Evolutionary conservation across 2,329 filamentous ascomycete genomes (phyloP).

Genomic region (Epichloe amarillans): DNA sequence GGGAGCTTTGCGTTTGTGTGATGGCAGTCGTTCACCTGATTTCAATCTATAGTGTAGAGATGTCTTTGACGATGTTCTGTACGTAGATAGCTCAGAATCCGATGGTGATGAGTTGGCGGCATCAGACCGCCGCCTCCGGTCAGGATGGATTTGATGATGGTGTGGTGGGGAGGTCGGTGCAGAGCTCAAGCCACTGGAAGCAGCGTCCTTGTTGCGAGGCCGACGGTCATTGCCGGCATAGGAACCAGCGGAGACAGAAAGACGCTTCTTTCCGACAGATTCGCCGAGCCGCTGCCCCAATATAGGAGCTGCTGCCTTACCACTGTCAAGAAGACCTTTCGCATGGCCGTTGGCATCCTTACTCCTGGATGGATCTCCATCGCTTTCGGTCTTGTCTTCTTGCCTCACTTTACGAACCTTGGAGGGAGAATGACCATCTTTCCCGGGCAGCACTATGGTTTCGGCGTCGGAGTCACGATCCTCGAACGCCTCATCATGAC

Average conservation of each 20-base stretch:
- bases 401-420: slow-evolving; percentile 52
- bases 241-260: slow-evolving; percentile 15
- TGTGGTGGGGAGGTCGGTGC: slow-evolving; percentile 41
- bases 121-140: slow-evolving; percentile 21
- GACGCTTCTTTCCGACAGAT: slow-evolving; percentile 37
- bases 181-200: slow-evolving; percentile 44
- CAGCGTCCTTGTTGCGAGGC: slow-evolving; percentile 31
- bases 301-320: slow-evolving; percentile 19
- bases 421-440: slow-evolving; percentile 47
- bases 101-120: slow-evolving; percentile 29
- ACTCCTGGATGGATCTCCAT: slow-evolving; percentile 26
- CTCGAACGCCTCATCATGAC: slow-evolving; percentile 25
- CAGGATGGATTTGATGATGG: slow-evolving; percentile 16
- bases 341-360: slow-evolving; percentile 17
- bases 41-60: slow-evolving; percentile 34
- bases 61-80: slow-evolving; percentile 29
- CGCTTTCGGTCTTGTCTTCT: slow-evolving; percentile 48
- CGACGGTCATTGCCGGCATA: slow-evolving; percentile 26
- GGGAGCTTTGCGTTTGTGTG: slow-evolving; percentile 39
- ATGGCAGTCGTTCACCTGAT: slow-evolving; percentile 30
- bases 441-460: slow-evolving; percentile 55
- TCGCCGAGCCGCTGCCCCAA: slow-evolving; percentile 20
- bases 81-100: slow-evolving; percentile 39
- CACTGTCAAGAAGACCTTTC: slow-evolving; percentile 19
- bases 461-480: slow-evolving; percentile 59